Evolutionary conservation across 73 alveolate species (phyloP).

Genomic region (Paramecium tetraurelia): DNA sequence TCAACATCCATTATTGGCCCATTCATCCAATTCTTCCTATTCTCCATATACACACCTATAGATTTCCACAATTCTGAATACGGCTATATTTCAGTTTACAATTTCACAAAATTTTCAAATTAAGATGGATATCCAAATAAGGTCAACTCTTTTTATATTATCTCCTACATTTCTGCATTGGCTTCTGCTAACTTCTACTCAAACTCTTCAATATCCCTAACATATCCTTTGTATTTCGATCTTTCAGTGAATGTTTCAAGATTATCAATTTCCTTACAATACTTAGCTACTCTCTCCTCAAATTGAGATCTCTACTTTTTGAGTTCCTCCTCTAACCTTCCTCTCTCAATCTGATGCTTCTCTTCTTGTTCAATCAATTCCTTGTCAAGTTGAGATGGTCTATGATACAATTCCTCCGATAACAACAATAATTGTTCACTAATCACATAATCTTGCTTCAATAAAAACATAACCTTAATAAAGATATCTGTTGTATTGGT

Average conservation of each 20-base stretch:
- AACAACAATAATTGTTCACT: neutral
- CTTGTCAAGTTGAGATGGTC: constrained; percentile 47
- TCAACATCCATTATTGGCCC: constrained; percentile 57
- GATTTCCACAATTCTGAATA: constrained; percentile 60
- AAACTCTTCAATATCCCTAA: constrained; percentile 60
- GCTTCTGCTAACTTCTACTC: constrained; percentile 41
- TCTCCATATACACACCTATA: constrained; percentile 51
- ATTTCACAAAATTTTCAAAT: constrained; percentile 18
- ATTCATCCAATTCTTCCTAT: constrained; percentile 52
- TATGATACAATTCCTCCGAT: constrained; percentile 54
- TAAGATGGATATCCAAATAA: constrained; percentile 35
- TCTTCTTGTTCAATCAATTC: constrained; percentile 56
- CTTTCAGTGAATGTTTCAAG: constrained; percentile 58
- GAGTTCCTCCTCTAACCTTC: constrained; percentile 53
- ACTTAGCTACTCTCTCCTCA: constrained; percentile 46
- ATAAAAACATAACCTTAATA: constrained; percentile 35
- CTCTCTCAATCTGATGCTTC: constrained; percentile 42
- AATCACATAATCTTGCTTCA: constrained; percentile 1
- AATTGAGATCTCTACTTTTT: constrained; percentile 31
- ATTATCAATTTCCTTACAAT: constrained; percentile 38
- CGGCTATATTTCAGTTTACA: constrained; percentile 28
- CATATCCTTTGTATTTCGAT: constrained; percentile 21
- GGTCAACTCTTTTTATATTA: constrained; percentile 45
- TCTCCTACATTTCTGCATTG: constrained; percentile 42
- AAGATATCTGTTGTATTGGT: constrained; percentile 25